Evolutionary conservation across 202 grass and related monocot species (phyloP).

Genomic region (Miscanthus sacchariflorus): DNA sequence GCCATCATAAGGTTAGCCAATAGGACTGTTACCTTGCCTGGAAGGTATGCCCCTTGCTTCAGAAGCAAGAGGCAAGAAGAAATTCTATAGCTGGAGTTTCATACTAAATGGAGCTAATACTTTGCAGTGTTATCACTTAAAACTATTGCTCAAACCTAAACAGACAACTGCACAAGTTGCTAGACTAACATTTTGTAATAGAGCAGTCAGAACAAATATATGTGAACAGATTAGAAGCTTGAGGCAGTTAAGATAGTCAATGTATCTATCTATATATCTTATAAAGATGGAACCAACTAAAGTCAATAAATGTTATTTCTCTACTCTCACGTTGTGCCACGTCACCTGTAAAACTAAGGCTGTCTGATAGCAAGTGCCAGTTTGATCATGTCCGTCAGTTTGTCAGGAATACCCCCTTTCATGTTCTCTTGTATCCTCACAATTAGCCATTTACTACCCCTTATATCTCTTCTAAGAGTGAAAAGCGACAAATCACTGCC

Average conservation of each 20-base stretch:
- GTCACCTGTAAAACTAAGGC: not conserved
- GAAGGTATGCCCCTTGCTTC: slow-evolving; percentile 21
- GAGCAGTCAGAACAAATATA: not conserved
- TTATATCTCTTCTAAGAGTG: not conserved
- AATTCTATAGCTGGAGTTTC: slow-evolving; percentile 7
- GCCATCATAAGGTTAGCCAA: not conserved
- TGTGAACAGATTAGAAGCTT: slow-evolving; percentile 2
- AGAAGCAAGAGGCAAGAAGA: slow-evolving; percentile 11
- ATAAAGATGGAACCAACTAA: no score
- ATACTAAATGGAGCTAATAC: slow-evolving; percentile 1
- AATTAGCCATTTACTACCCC: no score
- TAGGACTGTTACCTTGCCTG: not conserved
- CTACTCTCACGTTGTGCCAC: no score
- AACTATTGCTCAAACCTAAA: not conserved
- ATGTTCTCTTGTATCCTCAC: not conserved
- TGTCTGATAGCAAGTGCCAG: not conserved
- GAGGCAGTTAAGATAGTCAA: not conserved
- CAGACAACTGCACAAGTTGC: not conserved
- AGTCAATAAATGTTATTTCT: no score
- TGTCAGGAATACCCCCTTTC: not conserved
- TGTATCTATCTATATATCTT: no score
- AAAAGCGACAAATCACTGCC: not conserved
- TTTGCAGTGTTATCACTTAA: not conserved
- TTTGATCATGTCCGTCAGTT: not conserved
- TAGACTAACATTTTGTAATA: slow-evolving; percentile 15